Conservation (phyloP, 2,329 filamentous ascomycete species). For the Fusarium euwallaceae region DNA sequence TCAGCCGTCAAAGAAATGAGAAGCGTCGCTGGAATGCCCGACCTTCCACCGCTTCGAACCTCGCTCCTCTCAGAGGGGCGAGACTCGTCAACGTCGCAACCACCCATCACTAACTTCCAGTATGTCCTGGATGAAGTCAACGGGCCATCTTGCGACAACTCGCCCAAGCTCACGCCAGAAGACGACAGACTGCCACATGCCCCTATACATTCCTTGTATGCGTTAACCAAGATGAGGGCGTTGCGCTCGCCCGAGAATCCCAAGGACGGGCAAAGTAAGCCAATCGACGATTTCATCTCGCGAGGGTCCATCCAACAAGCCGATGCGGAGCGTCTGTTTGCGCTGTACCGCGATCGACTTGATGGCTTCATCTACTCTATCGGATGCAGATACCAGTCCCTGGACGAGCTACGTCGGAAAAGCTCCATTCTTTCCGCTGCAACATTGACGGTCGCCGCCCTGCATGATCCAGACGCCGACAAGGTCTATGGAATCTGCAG, state of each 20-base stretch:
- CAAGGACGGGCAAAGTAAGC: slow-evolving; percentile 3
- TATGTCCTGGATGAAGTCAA: slow-evolving; percentile 38
- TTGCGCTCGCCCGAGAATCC: slow-evolving; percentile 47
- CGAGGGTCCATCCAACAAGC: slow-evolving; percentile 56
- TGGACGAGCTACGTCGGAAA: slow-evolving; percentile 65
- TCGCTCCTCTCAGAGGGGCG: neutral
- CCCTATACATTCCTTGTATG: slow-evolving; percentile 53
- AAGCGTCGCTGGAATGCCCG: slow-evolving; percentile 3
- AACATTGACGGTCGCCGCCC: slow-evolving; percentile 68
- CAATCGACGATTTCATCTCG: slow-evolving; percentile 49
- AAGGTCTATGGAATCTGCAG: slow-evolving; percentile 66
- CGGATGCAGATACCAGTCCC: slow-evolving; percentile 60
- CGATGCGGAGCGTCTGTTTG: slow-evolving; percentile 64
- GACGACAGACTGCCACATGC: slow-evolving; percentile 51
- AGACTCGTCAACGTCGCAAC: neutral
- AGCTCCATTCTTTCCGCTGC: slow-evolving; percentile 68
- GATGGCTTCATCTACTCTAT: slow-evolving; percentile 65
- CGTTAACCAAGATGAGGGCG: slow-evolving; percentile 50
- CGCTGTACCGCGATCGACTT: slow-evolving; percentile 62
- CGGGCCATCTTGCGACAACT: slow-evolving; percentile 36
- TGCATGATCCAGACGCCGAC: slow-evolving; percentile 68
- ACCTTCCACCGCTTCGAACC: slow-evolving; percentile 13
- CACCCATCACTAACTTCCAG: neutral
- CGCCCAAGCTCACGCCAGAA: slow-evolving; percentile 33
- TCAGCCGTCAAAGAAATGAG: slow-evolving; percentile 14